Evolutionary conservation across 352 stramenopile genomes (phyloP), one percentile per base, ranked within the genome.

Genomic region (Globisporangium spinosum): DNA sequence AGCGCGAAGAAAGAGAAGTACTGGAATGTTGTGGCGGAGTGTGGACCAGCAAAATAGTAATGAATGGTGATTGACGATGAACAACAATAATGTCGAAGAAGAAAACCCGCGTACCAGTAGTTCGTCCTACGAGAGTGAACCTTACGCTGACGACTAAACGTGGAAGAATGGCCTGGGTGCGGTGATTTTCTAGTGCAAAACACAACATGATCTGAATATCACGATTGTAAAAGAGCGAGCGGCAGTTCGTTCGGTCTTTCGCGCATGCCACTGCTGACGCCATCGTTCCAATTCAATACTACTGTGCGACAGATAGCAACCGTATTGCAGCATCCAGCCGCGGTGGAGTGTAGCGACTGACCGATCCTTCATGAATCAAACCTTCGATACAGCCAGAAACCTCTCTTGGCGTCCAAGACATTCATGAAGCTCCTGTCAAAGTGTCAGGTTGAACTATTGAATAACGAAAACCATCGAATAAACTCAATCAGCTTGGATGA

Each of bases 321-420:
- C 5, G 13, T 27, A 49, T 40, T 13, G 2, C 20, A 32, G 20
- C 17, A 12, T 51, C 17, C 34, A 51, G 23, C 45, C 23, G 20
- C 23, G 15, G 17, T 22, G 17, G 15, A 49, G 17, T 22, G 43
- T 22, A n/a, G 22, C 45, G 7, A 6, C 20, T 12, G 2, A 49
- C 20, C 17, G 5, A 58, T 22, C 0, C 12, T 49, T 38, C 32
- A 45, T 15, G 29, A 10, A 40, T 77, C 75, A 93, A 67, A 84
- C 40, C 34, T 68, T 77, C 27, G 70, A 69, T 51, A 73, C 85
- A 15, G 29, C 56, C 6, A 90, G 53, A 61, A 91, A 75, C 57
- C 68, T 74, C 13, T 91, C 82, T 69, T 93, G 85, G 27, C 73
- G 76, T 49, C 34, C 66, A 9, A 93, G 67, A 8, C 83, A 68